Evolutionary conservation across 2,329 filamentous ascomycete species (phyloP).

Genomic region (Calcarisporium arbuscula): DNA sequence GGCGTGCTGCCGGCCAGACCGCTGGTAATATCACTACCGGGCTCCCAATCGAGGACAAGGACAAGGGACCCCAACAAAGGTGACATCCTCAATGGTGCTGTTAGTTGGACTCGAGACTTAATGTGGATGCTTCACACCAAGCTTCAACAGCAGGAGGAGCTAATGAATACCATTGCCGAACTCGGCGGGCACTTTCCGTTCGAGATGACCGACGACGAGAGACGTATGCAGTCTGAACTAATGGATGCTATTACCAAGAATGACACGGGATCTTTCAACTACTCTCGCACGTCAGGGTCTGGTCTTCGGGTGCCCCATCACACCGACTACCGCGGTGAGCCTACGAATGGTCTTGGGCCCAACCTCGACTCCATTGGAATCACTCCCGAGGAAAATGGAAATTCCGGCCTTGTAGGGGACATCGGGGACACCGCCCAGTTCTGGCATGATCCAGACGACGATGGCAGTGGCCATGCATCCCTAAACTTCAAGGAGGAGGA

Average conservation of each 20-base stretch:
- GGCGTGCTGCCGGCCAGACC: constrained; percentile 64
- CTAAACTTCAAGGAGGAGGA: constrained; percentile 91
- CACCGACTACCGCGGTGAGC: constrained; percentile 84
- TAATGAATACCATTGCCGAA: constrained; percentile 67
- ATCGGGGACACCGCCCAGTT: constrained; percentile 48
- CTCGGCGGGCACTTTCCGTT: constrained; percentile 74
- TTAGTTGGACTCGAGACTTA: constrained; percentile 93
- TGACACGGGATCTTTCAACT: constrained; percentile 67
- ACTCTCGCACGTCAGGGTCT: constrained; percentile 75
- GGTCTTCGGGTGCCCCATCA: constrained; percentile 88
- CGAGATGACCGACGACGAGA: constrained; percentile 83
- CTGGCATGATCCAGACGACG: constrained; percentile 65
- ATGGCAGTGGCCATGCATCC: constrained; percentile 58
- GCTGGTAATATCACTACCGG: constrained; percentile 85
- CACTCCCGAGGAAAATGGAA: constrained; percentile 33
- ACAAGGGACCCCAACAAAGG: constrained; percentile 99
- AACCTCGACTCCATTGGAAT: constrained; percentile 30
- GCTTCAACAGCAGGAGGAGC: constrained; percentile 81
- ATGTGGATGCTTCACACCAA: constrained; percentile 96
- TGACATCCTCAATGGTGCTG: constrained; percentile 93
- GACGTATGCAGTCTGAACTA: constrained; percentile 90
- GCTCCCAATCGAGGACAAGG: constrained; percentile 90
- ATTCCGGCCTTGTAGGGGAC: constrained; percentile 34
- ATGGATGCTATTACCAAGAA: constrained; percentile 81
- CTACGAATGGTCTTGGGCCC: constrained; percentile 45